Evolutionary conservation across 2,329 filamentous ascomycete genomes (phyloP).

Genomic region (Daldinia sp.): DNA sequence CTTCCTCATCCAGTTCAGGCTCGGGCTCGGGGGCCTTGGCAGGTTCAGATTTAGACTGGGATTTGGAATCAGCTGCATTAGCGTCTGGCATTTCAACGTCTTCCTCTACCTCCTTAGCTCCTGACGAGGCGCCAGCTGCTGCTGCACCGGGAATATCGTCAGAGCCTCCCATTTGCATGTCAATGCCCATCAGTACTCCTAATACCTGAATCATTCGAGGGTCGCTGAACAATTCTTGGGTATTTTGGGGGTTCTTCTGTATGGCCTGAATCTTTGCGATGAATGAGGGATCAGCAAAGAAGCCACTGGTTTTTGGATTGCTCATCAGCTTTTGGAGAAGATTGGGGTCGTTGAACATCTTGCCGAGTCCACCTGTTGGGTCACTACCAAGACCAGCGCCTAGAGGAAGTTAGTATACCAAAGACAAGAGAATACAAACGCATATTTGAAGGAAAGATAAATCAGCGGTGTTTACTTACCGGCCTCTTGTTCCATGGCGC

Average conservation of each 20-base stretch:
- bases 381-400: constrained; percentile 67
- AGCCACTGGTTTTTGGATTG: constrained; percentile 91
- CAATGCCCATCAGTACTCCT: constrained; percentile 91
- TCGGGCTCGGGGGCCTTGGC: constrained; percentile 62
- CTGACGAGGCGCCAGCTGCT: constrained; percentile 47
- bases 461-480: constrained; percentile 35
- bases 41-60: constrained; percentile 68
- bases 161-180: constrained; percentile 76
- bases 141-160: constrained; percentile 52
- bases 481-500: constrained; percentile 85
- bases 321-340: constrained; percentile 88
- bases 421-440: neutral
- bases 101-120: constrained; percentile 68
- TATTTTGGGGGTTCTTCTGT: constrained; percentile 81
- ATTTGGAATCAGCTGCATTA: constrained; percentile 54
- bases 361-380: constrained; percentile 80
- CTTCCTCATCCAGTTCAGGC: constrained; percentile 83
- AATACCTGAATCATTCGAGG: constrained; percentile 94
- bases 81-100: constrained; percentile 84
- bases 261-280: constrained; percentile 90
- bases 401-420: constrained; percentile 21
- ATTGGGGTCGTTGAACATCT: constrained; percentile 94
- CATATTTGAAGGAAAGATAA: neutral
- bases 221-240: constrained; percentile 86
- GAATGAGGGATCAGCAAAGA: constrained; percentile 86